Evolutionary conservation across 2,329 filamentous ascomycete genomes (phyloP).

Genomic region (Fusarium stilboides): DNA sequence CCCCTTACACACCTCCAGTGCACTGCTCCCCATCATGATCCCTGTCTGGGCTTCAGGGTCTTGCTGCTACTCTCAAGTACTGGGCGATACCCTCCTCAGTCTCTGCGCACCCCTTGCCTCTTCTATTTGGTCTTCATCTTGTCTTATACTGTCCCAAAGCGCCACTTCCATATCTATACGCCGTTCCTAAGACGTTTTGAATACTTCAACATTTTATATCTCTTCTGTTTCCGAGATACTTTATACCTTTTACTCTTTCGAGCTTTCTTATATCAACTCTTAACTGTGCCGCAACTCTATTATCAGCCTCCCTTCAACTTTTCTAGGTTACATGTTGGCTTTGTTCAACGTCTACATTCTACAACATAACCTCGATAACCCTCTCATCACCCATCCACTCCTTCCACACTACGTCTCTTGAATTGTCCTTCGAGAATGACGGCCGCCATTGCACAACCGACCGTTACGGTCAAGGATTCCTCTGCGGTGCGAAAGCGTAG

Average conservation of each 20-base stretch:
- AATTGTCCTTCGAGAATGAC: slow-evolving; percentile 60
- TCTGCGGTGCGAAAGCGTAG: slow-evolving; percentile 78
- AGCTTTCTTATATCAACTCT: slow-evolving; percentile 13
- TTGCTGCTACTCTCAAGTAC: slow-evolving; percentile 41
- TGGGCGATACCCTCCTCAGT: slow-evolving; percentile 44
- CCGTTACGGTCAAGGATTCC: slow-evolving; percentile 64
- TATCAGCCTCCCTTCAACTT: slow-evolving; percentile 14
- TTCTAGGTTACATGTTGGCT: slow-evolving; percentile 27
- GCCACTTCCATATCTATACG: slow-evolving; percentile 46
- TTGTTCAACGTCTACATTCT: slow-evolving; percentile 21
- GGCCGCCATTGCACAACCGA: slow-evolving; percentile 62
- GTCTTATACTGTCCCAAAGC: slow-evolving; percentile 36
- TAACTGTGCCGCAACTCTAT: slow-evolving; percentile 24
- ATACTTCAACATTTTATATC: slow-evolving; percentile 37
- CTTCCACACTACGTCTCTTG: slow-evolving; percentile 21
- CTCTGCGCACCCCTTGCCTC: slow-evolving; percentile 35
- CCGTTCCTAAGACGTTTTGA: slow-evolving; percentile 35
- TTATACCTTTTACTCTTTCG: slow-evolving; percentile 29
- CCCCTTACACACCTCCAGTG: slow-evolving; percentile 19
- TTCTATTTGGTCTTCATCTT: slow-evolving; percentile 41
- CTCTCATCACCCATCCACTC: slow-evolving; percentile 10
- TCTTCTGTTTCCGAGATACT: slow-evolving; percentile 21
- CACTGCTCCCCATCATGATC: slow-evolving; percentile 39
- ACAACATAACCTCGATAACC: slow-evolving; percentile 23
- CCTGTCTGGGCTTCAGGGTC: slow-evolving; percentile 46